Evolutionary conservation across 768 basidiomycete genomes (phyloP), one percentile per base, ranked within the genome.

Genomic region (Tricholoma matsutake): DNA sequence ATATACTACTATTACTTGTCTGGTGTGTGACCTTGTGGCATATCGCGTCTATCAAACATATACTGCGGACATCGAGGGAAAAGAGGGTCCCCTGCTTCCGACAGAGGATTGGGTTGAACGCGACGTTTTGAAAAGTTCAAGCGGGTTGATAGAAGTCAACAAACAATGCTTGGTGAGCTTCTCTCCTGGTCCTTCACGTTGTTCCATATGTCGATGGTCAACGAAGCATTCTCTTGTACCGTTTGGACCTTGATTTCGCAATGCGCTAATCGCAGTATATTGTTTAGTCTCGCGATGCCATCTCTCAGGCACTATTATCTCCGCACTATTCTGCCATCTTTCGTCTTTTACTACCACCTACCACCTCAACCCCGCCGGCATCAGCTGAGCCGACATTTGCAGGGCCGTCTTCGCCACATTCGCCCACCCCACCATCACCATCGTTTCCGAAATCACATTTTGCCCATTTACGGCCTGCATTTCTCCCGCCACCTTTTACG

Each of bases 31-130:
- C 56, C 73, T 83, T 10, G 69, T 79, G 39, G 83, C 83, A 35
- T 93, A 93, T 77, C 89, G 90, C 53, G 86, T 91, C 29, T 75
- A 78, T 63, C 88, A 90, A 66, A 73, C 78, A 31, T 79, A 87
- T 56, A 76, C 83, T 41, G 72, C 75, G 53, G 86, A 87, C 57
- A 71, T 84, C 6, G 86, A 88, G 61, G 78, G 79, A 13, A 81
- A 81, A 54, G 87, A 87, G 57, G 86, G 87, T 7, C 83, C 86
- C 3, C 73, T 91, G 14, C 74, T 91, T 54, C 89, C 91, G 14
- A 84, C 84, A 1, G 85, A 87, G 56, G 88, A 90, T 49, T 92
- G 89, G 88, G 85, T 85, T 6, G 91, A 92, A 74, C 81, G 83
- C 54, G 88, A 90, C 68, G 75, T 85, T 55, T 77, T 92, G 73